A percentile compares a stretch with the other conserved stretches of the same genome.
phyloP scores from a whole-genome alignment of 176 grass and related monocot genomes.

The Aegilops longissima region DNA sequence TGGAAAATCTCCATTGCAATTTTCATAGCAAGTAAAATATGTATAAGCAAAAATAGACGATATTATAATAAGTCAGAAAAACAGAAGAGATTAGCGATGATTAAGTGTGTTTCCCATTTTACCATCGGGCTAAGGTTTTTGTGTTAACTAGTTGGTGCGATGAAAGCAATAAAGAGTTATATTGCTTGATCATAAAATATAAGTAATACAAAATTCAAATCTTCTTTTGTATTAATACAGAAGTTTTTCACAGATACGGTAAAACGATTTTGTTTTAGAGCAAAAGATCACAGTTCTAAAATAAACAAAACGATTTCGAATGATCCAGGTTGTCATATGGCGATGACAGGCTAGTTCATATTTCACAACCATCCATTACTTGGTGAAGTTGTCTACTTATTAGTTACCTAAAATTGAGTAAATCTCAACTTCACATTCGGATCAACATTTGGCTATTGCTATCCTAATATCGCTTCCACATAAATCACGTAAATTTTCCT shows the following conservation, averaged over 20 bases:
- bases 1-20: neutral
- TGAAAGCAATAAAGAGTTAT: too few relatives aligned
- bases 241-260: neutral
- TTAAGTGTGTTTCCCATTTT: neutral
- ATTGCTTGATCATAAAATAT: neutral
- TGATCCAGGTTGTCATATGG: neutral
- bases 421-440: neutral
- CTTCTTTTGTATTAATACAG: neutral
- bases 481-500: neutral
- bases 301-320: neutral
- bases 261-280: neutral
- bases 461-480: too few relatives aligned
- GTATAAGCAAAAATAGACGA: neutral
- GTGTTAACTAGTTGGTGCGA: neutral
- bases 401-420: neutral
- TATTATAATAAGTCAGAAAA: too few relatives aligned
- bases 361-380: neutral
- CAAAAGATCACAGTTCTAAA: neutral
- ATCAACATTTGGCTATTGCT: neutral
- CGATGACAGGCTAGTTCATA: neutral
- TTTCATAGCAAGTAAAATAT: neutral
- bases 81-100: too few relatives aligned
- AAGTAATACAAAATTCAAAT: neutral
- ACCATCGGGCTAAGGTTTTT: neutral
- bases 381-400: neutral